Evolutionary conservation across 139 green algal species (phyloP).

Genomic region (Chlorella sp.): DNA sequence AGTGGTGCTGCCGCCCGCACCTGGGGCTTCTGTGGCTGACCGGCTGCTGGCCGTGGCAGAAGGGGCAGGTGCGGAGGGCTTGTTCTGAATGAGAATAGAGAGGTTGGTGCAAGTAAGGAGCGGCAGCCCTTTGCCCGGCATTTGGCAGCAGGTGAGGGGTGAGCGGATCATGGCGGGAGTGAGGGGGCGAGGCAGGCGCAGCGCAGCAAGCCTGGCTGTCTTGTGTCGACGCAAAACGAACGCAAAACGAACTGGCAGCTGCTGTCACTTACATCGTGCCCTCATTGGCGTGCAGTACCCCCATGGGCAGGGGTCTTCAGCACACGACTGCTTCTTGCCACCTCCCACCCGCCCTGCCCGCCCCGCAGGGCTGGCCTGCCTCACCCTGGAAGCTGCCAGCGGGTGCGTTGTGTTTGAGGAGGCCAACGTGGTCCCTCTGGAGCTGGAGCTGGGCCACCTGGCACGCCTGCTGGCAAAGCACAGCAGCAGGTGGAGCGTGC

Average conservation of each 20-base stretch:
- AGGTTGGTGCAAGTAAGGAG: too few relatives aligned
- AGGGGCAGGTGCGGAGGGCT: not conserved
- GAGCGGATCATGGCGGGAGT: not conserved
- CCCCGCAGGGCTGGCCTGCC: not conserved
- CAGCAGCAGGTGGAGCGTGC: not conserved
- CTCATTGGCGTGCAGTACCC: too few relatives aligned
- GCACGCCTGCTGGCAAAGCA: not conserved
- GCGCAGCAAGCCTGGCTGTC: too few relatives aligned
- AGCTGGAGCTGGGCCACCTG: not conserved
- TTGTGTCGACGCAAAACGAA: not conserved
- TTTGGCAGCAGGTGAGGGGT: too few relatives aligned
- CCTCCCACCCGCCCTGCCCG: not conserved
- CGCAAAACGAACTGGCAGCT: not conserved
- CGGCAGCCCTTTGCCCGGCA: too few relatives aligned
- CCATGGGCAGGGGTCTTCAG: not conserved
- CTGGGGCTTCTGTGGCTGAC: conserved; percentile 13
- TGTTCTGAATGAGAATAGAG: too few relatives aligned
- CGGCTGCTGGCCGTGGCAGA: not conserved
- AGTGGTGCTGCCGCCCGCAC: not conserved
- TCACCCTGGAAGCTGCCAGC: not conserved
- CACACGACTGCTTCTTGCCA: not conserved
- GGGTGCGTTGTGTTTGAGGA: conserved; percentile 11
- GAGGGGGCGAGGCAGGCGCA: not conserved
- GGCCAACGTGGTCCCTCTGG: not conserved
- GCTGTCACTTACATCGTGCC: not conserved